These are phyloP conservation scores for Arachis stenosperma DNA, from an alignment of 306 rosid species.

Conservation along the genomic window DNA sequence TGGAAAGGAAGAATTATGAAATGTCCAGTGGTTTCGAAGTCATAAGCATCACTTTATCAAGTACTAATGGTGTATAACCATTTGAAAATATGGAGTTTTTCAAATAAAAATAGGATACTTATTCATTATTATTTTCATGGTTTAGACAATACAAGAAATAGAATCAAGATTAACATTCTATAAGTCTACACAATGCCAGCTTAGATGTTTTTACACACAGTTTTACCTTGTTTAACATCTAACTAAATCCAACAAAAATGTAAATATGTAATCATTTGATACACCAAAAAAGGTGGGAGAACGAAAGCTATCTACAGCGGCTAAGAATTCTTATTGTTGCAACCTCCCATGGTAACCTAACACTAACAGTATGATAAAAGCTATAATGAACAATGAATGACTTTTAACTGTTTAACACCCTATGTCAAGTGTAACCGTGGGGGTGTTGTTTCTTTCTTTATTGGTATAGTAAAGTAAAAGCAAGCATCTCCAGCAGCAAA, in stretches of 20 bases:
- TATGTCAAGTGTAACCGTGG: constrained; percentile 18
- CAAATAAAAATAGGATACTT: too few species aligned
- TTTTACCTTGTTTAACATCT: constrained; percentile 16
- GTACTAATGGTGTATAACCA: too few species aligned
- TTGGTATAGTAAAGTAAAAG: background rate
- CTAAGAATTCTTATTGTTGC: background rate
- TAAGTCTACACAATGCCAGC: background rate
- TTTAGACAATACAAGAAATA: background rate
- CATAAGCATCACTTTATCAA: too few species aligned
- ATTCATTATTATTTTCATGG: background rate
- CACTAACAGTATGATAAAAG: background rate
- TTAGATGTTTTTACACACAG: background rate
- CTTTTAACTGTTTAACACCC: constrained; percentile 27
- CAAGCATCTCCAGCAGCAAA: constrained; percentile 24
- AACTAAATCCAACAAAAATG: constrained; percentile 10
- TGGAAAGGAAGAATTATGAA: too few species aligned
- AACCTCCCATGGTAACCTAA: background rate
- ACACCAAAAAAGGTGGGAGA: background rate
- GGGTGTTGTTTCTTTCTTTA: background rate
- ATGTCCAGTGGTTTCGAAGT: too few species aligned
- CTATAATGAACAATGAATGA: constrained; percentile 34
- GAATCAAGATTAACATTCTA: background rate
- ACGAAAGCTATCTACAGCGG: constrained; percentile 27
- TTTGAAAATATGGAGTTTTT: too few species aligned
- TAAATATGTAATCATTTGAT: background rate